A percentile compares a stretch with the other conserved stretches of the same genome.
These are phyloP conservation scores for Liriodendron chinense DNA, from an alignment of 164 flowering plant species.

Conservation along the genomic window DNA sequence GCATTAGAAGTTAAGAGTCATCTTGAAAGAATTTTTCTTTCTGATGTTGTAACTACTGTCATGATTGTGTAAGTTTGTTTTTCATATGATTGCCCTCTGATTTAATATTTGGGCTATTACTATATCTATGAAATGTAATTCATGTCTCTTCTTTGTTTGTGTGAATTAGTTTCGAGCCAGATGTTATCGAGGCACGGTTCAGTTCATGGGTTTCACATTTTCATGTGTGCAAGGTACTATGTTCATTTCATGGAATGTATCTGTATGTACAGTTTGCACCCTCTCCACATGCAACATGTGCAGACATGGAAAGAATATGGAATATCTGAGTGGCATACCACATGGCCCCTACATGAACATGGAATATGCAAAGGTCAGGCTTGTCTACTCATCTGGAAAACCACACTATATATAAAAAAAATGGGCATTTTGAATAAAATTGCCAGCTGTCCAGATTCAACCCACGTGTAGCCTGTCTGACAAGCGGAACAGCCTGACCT, in stretches of 20 bases:
- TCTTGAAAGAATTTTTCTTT: slow-evolving; percentile 60
- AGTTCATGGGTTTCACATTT: slow-evolving; percentile 91
- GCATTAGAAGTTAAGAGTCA: slow-evolving; percentile 72
- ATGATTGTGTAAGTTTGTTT: slow-evolving; percentile 51
- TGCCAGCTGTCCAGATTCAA: too few relatives aligned
- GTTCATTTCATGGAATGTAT: background rate
- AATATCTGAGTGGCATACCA: background rate
- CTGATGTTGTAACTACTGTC: slow-evolving; percentile 57
- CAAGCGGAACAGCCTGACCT: background rate
- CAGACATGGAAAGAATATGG: background rate
- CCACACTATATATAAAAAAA: too few relatives aligned
- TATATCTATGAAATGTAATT: background rate
- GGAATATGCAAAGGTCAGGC: too few relatives aligned
- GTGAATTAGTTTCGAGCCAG: slow-evolving; percentile 43
- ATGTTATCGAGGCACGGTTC: slow-evolving; percentile 6
- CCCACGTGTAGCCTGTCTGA: background rate
- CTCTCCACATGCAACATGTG: background rate
- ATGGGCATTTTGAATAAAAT: too few relatives aligned
- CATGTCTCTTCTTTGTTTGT: slow-evolving; percentile 9
- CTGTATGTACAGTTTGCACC: background rate
- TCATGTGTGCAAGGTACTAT: slow-evolving; percentile 64
- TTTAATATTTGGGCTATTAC: background rate
- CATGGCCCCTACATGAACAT: too few relatives aligned
- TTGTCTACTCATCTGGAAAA: too few relatives aligned
- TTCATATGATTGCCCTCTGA: slow-evolving; percentile 1